Evolutionary conservation across 169 alveolate species (phyloP).

Genomic region (Cardiosporidium cionae): DNA sequence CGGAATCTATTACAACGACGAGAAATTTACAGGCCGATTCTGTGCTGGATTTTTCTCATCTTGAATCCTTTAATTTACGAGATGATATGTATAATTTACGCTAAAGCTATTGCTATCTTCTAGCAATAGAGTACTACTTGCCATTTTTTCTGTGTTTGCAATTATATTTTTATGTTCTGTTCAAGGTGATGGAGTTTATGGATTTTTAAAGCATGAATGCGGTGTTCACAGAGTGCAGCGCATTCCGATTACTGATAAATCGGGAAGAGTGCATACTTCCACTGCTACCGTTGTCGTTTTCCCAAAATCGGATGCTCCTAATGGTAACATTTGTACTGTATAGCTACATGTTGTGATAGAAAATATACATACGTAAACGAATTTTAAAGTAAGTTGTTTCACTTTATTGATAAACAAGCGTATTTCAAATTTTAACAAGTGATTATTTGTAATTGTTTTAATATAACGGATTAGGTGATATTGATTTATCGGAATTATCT

Average conservation of each 20-base stretch:
- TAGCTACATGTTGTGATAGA: background rate
- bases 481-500: conserved; percentile 47
- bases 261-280: conserved; percentile 76
- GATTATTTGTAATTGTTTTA: background rate
- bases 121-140: too few species aligned
- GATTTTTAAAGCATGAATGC: conserved; percentile 39
- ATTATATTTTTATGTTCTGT: background rate
- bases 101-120: too few species aligned
- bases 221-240: conserved; percentile 80
- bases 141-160: too few species aligned
- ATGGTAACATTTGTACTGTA: background rate
- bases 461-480: conserved; percentile 6
- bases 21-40: too few species aligned
- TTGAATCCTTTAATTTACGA: too few species aligned
- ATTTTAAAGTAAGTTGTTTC: background rate
- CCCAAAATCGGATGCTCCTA: conserved; percentile 39
- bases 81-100: too few species aligned
- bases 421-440: background rate
- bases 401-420: background rate
- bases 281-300: conserved; percentile 71
- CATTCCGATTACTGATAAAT: conserved; percentile 73
- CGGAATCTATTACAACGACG: too few species aligned
- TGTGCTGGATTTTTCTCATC: too few species aligned
- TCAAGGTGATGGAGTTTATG: conserved; percentile 57
- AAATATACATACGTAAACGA: background rate